These are phyloP conservation scores for Fusarium redolens DNA, from an alignment of 2,329 filamentous ascomycete species.

Conservation along the genomic window DNA sequence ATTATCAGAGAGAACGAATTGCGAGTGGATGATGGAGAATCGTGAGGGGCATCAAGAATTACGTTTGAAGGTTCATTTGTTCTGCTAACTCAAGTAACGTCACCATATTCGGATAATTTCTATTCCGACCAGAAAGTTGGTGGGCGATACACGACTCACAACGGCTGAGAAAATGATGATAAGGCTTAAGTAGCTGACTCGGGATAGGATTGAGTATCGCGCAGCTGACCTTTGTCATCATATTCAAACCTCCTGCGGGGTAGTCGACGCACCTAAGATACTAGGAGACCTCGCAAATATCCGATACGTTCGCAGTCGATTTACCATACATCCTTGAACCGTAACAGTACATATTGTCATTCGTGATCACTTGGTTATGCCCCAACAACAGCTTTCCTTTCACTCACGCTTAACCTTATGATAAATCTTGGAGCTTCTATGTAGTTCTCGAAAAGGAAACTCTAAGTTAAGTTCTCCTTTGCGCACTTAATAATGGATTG, in stretches of 20 bases:
- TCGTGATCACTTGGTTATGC: neutral
- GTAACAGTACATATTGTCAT: neutral
- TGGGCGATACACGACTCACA: constrained; percentile 11
- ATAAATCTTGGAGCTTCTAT: too few relatives aligned
- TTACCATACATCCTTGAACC: neutral
- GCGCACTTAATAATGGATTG: neutral
- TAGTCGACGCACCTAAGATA: neutral
- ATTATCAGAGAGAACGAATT: neutral
- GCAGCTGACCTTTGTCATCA: neutral
- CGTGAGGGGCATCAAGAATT: neutral
- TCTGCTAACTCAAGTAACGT: neutral
- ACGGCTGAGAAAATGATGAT: neutral
- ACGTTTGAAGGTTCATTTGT: neutral
- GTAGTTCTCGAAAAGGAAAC: neutral
- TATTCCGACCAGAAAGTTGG: neutral
- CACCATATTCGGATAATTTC: neutral
- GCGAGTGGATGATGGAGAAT: neutral
- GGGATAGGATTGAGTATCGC: neutral
- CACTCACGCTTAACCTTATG: neutral
- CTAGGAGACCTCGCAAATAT: neutral
- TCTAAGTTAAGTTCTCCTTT: neutral
- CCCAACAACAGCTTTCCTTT: neutral
- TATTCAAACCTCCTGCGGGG: neutral
- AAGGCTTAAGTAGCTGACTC: constrained; percentile 10
- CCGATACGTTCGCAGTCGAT: too few relatives aligned